These are phyloP conservation scores for Fusarium fujikuroi DNA, from an alignment of 2,329 filamentous ascomycete species.

Conservation along the genomic window DNA sequence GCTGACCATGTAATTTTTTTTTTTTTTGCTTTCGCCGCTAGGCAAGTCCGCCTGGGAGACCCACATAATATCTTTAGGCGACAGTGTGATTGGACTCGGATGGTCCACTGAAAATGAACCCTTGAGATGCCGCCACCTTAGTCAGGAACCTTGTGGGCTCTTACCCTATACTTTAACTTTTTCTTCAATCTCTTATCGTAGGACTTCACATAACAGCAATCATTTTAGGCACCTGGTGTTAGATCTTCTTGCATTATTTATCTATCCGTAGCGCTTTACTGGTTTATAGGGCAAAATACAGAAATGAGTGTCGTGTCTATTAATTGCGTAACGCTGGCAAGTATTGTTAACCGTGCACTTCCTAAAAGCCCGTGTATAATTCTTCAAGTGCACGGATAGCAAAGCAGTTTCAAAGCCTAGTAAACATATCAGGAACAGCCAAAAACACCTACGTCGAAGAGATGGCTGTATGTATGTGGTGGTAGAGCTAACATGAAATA, in stretches of 20 bases:
- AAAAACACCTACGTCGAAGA: not conserved
- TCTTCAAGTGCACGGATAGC: not conserved
- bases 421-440: not conserved
- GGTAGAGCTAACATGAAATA: not conserved
- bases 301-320: no score
- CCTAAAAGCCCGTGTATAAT: not conserved
- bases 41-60: slow-evolving; percentile 36
- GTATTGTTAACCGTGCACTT: no score
- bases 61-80: not conserved
- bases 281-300: no score
- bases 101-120: slow-evolving; percentile 5
- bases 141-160: slow-evolving; percentile 8
- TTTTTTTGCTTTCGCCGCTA: slow-evolving; percentile 46
- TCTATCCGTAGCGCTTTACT: not conserved
- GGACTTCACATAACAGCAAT: not conserved
- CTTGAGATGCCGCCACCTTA: slow-evolving; percentile 27
- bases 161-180: slow-evolving; percentile 1
- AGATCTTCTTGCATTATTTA: not conserved
- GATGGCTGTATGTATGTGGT: no score
- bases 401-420: not conserved
- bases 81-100: not conserved
- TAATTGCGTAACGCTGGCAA: not conserved
- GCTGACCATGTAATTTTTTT: slow-evolving; percentile 36
- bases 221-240: not conserved
- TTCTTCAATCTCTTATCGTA: not conserved